Evolutionary conservation across 768 basidiomycete species (phyloP).

Genomic region (Naganishia onofrii): DNA sequence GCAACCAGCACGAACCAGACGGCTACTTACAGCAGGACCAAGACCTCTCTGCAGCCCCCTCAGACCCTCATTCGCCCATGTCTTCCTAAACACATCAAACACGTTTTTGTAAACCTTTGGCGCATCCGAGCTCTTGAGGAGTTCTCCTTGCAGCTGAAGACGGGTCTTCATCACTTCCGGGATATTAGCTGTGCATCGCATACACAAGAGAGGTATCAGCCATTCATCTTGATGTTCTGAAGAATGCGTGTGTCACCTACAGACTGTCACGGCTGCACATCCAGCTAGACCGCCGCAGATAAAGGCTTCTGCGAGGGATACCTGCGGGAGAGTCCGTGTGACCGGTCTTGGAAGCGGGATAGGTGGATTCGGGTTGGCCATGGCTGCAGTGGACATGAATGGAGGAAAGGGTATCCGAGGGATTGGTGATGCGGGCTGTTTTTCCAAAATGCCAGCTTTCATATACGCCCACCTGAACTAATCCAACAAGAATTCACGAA

Average conservation of each 20-base stretch:
- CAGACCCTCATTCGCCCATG: constrained; percentile 83
- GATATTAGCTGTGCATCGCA: constrained; percentile 35
- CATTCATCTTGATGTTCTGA: no score
- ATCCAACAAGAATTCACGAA: no score
- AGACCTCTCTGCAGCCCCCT: constrained; percentile 91
- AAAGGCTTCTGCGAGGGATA: constrained; percentile 78
- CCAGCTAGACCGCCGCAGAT: constrained; percentile 87
- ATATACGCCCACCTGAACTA: no score
- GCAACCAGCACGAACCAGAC: neutral
- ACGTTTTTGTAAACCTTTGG: constrained; percentile 81
- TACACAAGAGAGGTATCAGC: neutral
- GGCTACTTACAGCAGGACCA: constrained; percentile 64
- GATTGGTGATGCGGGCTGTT: no score
- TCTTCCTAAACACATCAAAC: constrained; percentile 81
- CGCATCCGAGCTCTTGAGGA: constrained; percentile 62
- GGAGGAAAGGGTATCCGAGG: neutral
- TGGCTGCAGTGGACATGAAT: neutral
- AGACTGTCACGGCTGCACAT: constrained; percentile 69
- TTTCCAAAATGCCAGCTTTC: no score
- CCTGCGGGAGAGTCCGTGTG: constrained; percentile 17
- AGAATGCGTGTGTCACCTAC: constrained; percentile 36
- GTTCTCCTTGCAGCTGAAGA: constrained; percentile 91
- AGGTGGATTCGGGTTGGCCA: neutral
- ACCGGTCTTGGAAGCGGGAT: constrained; percentile 4
- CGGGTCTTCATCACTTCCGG: constrained; percentile 82